These are phyloP conservation scores for Pythium dissotocum DNA, from an alignment of 352 stramenopile species.

Conservation along the genomic window DNA sequence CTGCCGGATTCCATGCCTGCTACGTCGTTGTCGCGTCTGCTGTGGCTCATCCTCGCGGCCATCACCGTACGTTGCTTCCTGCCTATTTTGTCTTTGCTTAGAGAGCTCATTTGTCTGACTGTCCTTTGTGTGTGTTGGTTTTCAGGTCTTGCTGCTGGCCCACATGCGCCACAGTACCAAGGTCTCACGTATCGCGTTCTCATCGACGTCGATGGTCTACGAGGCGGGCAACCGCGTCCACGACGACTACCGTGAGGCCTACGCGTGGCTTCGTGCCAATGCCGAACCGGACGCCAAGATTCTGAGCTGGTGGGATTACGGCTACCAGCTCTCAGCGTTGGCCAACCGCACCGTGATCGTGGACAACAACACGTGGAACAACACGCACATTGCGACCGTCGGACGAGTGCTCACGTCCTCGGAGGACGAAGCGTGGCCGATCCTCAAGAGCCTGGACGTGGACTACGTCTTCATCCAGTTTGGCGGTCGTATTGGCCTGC, in stretches of 20 bases:
- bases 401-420: constrained; percentile 75
- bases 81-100: background rate
- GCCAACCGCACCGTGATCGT: constrained; percentile 88
- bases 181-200: constrained; percentile 74
- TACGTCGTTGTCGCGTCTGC: constrained; percentile 9
- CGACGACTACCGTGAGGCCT: constrained; percentile 85
- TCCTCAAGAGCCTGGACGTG: constrained; percentile 73
- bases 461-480: constrained; percentile 85
- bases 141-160: constrained; percentile 66
- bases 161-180: constrained; percentile 62
- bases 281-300: constrained; percentile 66
- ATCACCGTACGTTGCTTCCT: constrained; percentile 40
- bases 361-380: constrained; percentile 98
- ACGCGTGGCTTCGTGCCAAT: constrained; percentile 79
- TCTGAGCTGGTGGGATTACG: constrained; percentile 88
- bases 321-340: constrained; percentile 81
- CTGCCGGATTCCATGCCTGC: constrained; percentile 1
- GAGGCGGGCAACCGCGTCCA: constrained; percentile 58
- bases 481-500: constrained; percentile 64
- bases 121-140: constrained; percentile 5
- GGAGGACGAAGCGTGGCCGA: constrained; percentile 69
- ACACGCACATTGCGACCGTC: constrained; percentile 95
- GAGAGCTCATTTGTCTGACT: background rate
- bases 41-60: constrained; percentile 52
- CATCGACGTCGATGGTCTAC: constrained; percentile 76